Evolutionary conservation across 2,329 filamentous ascomycete genomes (phyloP).

Genomic region (Bisporella sp.): DNA sequence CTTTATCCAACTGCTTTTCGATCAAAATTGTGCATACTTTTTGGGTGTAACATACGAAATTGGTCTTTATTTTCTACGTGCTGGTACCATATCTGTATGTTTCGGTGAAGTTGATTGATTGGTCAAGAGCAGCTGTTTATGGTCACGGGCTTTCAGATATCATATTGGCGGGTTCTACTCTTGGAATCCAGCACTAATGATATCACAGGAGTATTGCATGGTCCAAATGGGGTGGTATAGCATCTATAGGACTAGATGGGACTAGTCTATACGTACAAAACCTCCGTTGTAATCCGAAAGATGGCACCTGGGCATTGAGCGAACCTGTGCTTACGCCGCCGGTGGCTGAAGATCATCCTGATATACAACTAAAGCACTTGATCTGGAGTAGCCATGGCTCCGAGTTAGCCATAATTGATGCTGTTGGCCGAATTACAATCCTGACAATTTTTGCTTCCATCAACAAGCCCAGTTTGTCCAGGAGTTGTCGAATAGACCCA

Average conservation of each 20-base stretch:
- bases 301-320: constrained; percentile 70
- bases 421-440: constrained; percentile 69
- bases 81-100: no score
- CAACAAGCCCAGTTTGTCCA: constrained; percentile 60
- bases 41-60: no score
- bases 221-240: constrained; percentile 83
- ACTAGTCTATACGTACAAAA: constrained; percentile 65
- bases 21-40: no score
- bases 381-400: constrained; percentile 69
- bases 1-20: no score
- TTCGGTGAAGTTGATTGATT: no score
- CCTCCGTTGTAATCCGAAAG: constrained; percentile 59
- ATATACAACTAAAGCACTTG: constrained; percentile 68
- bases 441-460: constrained; percentile 64
- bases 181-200: no score
- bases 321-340: constrained; percentile 60
- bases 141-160: no score
- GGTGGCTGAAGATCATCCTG: constrained; percentile 53
- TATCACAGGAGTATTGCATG: constrained; percentile 66
- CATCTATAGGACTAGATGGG: constrained; percentile 69
- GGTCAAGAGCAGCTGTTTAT: no score
- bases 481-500: constrained; percentile 58
- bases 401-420: constrained; percentile 79
- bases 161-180: no score
- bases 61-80: no score